Evolutionary conservation across 257 asterid genomes (phyloP), one percentile per base, ranked within the genome.

Genomic region (Hygrophila difformis): DNA sequence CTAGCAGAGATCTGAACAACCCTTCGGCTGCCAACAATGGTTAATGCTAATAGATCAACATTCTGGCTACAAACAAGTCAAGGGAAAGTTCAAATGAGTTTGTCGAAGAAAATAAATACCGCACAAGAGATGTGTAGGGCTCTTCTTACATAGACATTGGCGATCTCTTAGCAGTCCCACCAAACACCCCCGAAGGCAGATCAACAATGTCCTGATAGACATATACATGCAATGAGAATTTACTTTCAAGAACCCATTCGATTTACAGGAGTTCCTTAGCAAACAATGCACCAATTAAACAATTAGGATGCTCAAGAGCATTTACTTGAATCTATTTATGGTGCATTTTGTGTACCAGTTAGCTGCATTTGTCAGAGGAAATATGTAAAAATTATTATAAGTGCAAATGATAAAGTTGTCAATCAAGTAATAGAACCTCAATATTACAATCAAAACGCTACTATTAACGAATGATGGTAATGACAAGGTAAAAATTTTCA

Each of bases 1-100:
- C 75, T 81, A 55, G 85, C 78, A 29, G 85, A 76, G 47, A 76
- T 76, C 59, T 76, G 85, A 23, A 76, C 81, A 31, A 76, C 85
- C 55, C 85, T 69, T 66, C 85, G 56, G 49, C 81, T 76, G 46
- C 85, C 85, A 55, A 76, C 85, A 43, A 81, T 78, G 1, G 81
- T 76, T 55, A 76, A 55, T 6, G 81, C 85, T 62, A 76, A 59
- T 58, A 76, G 71, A 47, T 81, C 85, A 51, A 78, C 75, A 55
- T 72, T 76, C 72, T 76, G 77, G 42, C 85, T 76, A 64, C 53
- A 46, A 15, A 39, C 12, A 9, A 33, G 12, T 33, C 12, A 33
- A 33, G 37, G n/a, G 6, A 33, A 2, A 12, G 0, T 33, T 2
- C 8, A n/a, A 2, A 10, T 36, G 8, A 36, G 2, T 38, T 8